Evolutionary conservation across 2,329 filamentous ascomycete species (phyloP).

Genomic region (Alternaria longipes): DNA sequence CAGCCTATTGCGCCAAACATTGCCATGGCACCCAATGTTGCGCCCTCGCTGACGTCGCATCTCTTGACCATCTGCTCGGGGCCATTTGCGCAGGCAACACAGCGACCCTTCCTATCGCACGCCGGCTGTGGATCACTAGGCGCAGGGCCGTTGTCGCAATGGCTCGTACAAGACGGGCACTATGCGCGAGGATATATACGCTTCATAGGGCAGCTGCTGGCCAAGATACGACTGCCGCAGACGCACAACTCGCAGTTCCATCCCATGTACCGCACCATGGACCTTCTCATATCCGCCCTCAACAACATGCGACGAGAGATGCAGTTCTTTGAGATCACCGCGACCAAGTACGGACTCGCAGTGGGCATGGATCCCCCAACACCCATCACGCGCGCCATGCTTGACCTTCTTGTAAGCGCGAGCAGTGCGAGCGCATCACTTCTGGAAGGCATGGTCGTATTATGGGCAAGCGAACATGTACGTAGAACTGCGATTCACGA

Average conservation of each 20-base stretch:
- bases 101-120: slow-evolving; percentile 71
- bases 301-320: slow-evolving; percentile 74
- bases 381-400: slow-evolving; percentile 62
- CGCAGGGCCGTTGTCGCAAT: slow-evolving; percentile 66
- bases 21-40: slow-evolving; percentile 31
- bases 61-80: slow-evolving; percentile 62
- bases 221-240: slow-evolving; percentile 66
- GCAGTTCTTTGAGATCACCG: slow-evolving; percentile 72
- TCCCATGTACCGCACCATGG: slow-evolving; percentile 65
- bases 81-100: slow-evolving; percentile 66
- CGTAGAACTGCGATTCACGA: slow-evolving; percentile 17
- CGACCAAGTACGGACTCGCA: slow-evolving; percentile 66
- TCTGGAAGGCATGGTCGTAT: slow-evolving; percentile 74
- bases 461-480: slow-evolving; percentile 78
- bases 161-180: slow-evolving; percentile 76
- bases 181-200: slow-evolving; percentile 76
- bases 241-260: slow-evolving; percentile 55
- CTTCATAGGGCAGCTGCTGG: slow-evolving; percentile 71
- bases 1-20: slow-evolving; percentile 47
- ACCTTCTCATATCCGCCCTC: slow-evolving; percentile 70
- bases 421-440: slow-evolving; percentile 62
- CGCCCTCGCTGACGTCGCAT: slow-evolving; percentile 64
- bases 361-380: slow-evolving; percentile 57
- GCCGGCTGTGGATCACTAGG: slow-evolving; percentile 70
- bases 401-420: slow-evolving; percentile 68